A percentile compares a stretch with the other conserved stretches of the same genome.
Conservation (phyloP, 352 stramenopile genomes). For the Phytophthora ramorum region DNA sequence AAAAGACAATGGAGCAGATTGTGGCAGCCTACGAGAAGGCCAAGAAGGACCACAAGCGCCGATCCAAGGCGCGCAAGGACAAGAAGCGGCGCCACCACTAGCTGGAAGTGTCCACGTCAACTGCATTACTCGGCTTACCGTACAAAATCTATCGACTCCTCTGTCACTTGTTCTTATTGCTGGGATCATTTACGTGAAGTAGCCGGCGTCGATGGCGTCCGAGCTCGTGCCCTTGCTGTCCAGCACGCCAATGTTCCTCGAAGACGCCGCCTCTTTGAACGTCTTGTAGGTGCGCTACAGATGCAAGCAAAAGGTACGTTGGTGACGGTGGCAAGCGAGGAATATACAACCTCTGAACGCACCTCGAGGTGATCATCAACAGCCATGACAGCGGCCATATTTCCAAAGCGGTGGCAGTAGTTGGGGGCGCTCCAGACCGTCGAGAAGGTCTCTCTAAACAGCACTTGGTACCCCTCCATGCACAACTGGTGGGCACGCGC, state of each 20-base stretch:
- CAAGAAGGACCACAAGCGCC: slow-evolving; percentile 81
- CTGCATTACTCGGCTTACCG: slow-evolving; percentile 33
- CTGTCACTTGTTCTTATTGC: slow-evolving; percentile 16
- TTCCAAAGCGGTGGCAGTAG: slow-evolving; percentile 89
- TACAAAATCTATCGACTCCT: slow-evolving; percentile 45
- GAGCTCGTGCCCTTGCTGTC: slow-evolving; percentile 73
- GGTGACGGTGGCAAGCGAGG: neutral
- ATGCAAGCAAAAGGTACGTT: slow-evolving; percentile 14
- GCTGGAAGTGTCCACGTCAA: slow-evolving; percentile 20
- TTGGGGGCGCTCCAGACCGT: slow-evolving; percentile 90
- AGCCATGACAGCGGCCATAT: slow-evolving; percentile 75
- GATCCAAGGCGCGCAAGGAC: slow-evolving; percentile 78
- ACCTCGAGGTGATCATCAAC: slow-evolving; percentile 72
- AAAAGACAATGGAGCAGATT: slow-evolving; percentile 71
- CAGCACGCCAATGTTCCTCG: slow-evolving; percentile 69
- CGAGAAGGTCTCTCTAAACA: slow-evolving; percentile 79
- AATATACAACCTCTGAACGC: slow-evolving; percentile 5
- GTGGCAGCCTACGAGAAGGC: slow-evolving; percentile 73
- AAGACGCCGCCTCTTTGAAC: slow-evolving; percentile 80
- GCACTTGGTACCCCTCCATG: slow-evolving; percentile 86
- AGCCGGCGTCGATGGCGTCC: slow-evolving; percentile 85
- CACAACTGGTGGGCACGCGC: slow-evolving; percentile 85
- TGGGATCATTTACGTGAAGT: slow-evolving; percentile 72
- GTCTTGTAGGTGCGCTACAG: slow-evolving; percentile 84
- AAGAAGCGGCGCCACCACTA: slow-evolving; percentile 76